Evolutionary conservation across 768 basidiomycete species (phyloP).

Genomic region (Russula emetica): DNA sequence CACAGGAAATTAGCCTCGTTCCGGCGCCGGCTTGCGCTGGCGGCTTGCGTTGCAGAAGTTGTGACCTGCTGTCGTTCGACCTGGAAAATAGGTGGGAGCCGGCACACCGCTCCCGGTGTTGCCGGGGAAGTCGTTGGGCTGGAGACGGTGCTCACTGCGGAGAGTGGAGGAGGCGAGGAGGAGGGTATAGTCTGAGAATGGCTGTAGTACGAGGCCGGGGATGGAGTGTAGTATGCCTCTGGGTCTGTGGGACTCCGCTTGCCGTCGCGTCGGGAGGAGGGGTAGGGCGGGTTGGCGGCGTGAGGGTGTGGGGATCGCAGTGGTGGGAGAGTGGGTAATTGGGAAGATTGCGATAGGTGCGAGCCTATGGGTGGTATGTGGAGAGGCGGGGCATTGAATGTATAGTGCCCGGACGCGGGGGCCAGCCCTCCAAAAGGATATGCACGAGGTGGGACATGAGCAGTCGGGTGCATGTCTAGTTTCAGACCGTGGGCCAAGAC

Average conservation of each 20-base stretch:
- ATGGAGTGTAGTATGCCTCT: slow-evolving; percentile 40
- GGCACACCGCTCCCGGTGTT: slow-evolving; percentile 36
- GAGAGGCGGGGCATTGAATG: slow-evolving; percentile 32
- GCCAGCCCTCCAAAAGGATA: slow-evolving; percentile 27
- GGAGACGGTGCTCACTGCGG: slow-evolving; percentile 25
- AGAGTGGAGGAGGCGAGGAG: slow-evolving; percentile 25
- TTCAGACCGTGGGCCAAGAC: slow-evolving; percentile 15
- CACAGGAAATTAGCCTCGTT: slow-evolving; percentile 85
- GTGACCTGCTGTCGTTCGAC: slow-evolving; percentile 95
- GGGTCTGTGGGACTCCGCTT: slow-evolving; percentile 33
- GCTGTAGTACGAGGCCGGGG: slow-evolving; percentile 52
- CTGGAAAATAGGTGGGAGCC: slow-evolving; percentile 79
- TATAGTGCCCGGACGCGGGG: slow-evolving; percentile 37
- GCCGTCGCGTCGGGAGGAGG: slow-evolving; percentile 25
- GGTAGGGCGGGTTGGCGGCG: slow-evolving; percentile 26
- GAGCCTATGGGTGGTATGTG: slow-evolving; percentile 24
- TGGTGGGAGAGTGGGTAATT: slow-evolving; percentile 18
- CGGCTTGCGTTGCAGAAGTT: slow-evolving; percentile 87
- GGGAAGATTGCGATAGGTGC: slow-evolving; percentile 9
- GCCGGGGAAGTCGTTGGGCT: slow-evolving; percentile 22
- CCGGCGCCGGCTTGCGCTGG: slow-evolving; percentile 81
- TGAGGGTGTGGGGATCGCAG: slow-evolving; percentile 23
- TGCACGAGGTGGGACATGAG: slow-evolving; percentile 22
- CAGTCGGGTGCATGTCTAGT: slow-evolving; percentile 24
- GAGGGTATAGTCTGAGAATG: slow-evolving; percentile 33